phyloP scores from a whole-genome alignment of 164 flowering plant genomes.

The grape (Vitis vinifera) region ASM3070453v1 NC_081811.1:14240001-14240500 shows the following conservation, averaged over 20 bases:
- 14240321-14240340: not conserved
- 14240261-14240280: slow-evolving; percentile 59
- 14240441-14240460: no score
- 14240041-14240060: slow-evolving; percentile 61
- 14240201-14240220: slow-evolving; percentile 52
- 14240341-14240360: not conserved
- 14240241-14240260: slow-evolving; percentile 77
- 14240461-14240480: no score
- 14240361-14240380: no score
- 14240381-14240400: no score
- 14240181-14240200: slow-evolving; percentile 1
- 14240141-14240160: not conserved
- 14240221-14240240: slow-evolving; percentile 93
- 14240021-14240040: slow-evolving; percentile 71
- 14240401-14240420: no score
- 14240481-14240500: no score
- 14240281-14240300: slow-evolving; percentile 84
- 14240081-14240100: slow-evolving; percentile 78
- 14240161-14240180: not conserved
- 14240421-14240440: no score
- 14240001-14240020: slow-evolving; percentile 30
- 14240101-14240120: slow-evolving; percentile 59
- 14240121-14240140: not conserved
- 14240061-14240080: slow-evolving; percentile 67
- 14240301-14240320: slow-evolving; percentile 63